Percentiles rank a stretch among this genome's conserved stretches.
Evolutionary conservation across 2,329 filamentous ascomycete species (phyloP).

Genomic region (Daldinia eschscholtzii): DNA sequence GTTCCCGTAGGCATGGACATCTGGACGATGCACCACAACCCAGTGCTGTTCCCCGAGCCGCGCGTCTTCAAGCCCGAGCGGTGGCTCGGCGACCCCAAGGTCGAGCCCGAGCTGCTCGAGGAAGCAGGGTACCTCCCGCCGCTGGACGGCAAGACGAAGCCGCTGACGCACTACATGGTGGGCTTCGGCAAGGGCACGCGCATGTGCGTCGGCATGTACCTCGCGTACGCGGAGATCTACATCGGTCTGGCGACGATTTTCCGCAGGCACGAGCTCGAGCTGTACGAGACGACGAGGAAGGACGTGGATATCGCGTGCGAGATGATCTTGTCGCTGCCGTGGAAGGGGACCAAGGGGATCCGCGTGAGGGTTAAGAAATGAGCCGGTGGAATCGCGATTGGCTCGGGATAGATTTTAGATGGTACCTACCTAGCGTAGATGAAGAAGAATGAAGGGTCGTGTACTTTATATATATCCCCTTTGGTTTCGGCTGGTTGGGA

Average conservation of each 20-base stretch:
- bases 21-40: constrained; percentile 44
- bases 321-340: constrained; percentile 2
- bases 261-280: constrained; percentile 56
- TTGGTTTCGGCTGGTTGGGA: neutral
- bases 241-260: constrained; percentile 60
- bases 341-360: neutral
- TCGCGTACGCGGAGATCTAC: constrained; percentile 54
- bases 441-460: neutral
- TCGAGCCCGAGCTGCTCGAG: constrained; percentile 16
- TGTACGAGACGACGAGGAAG: constrained; percentile 46
- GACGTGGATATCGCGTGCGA: constrained; percentile 41
- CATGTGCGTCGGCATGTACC: constrained; percentile 53
- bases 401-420: neutral
- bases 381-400: neutral
- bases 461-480: neutral
- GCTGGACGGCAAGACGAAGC: constrained; percentile 21
- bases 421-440: neutral
- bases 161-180: constrained; percentile 42
- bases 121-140: constrained; percentile 18
- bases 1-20: constrained; percentile 37
- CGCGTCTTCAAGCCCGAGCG: constrained; percentile 39
- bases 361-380: constrained; percentile 7
- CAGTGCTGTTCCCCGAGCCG: constrained; percentile 34
- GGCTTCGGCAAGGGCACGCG: constrained; percentile 54
- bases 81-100: constrained; percentile 41